phyloP scores from a whole-genome alignment of 2,329 filamentous ascomycete genomes.

The Diaporthe sp. region DNA sequence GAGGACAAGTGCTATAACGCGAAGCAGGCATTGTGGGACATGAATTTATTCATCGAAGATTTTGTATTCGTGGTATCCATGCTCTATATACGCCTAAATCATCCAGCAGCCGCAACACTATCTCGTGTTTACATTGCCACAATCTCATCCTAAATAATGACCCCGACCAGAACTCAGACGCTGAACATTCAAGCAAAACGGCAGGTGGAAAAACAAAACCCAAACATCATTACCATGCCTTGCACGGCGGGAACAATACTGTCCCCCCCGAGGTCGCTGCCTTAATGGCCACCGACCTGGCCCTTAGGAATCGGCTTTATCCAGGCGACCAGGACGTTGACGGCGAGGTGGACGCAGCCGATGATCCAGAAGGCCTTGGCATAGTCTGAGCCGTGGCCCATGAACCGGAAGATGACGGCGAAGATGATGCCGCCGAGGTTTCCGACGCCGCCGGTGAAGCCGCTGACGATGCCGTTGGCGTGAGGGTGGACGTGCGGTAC shows the following conservation, averaged over 20 bases:
- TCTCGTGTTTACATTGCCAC: background rate
- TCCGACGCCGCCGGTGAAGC: conserved; percentile 82
- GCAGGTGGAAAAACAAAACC: background rate
- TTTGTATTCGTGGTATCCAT: conserved; percentile 9
- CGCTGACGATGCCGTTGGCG: conserved; percentile 84
- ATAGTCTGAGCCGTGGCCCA: conserved; percentile 73
- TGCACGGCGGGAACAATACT: background rate
- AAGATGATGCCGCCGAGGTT: conserved; percentile 91
- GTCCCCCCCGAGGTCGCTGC: no score
- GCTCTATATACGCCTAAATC: background rate
- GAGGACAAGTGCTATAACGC: background rate
- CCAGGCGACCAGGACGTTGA: conserved; percentile 75
- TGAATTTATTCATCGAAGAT: background rate
- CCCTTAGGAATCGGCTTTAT: conserved; percentile 68
- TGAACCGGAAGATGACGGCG: conserved; percentile 85
- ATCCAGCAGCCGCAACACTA: background rate
- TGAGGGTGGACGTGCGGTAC: conserved; percentile 88
- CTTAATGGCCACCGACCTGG: conserved; percentile 62
- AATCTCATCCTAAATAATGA: background rate
- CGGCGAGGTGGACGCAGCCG: conserved; percentile 78
- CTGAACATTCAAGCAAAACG: background rate
- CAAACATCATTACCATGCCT: background rate
- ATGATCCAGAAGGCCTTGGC: conserved; percentile 84
- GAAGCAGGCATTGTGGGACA: background rate
- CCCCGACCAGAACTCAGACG: background rate